Evolutionary conservation across 345 rosid genomes (phyloP).

Genomic region (Mangifera indica): DNA sequence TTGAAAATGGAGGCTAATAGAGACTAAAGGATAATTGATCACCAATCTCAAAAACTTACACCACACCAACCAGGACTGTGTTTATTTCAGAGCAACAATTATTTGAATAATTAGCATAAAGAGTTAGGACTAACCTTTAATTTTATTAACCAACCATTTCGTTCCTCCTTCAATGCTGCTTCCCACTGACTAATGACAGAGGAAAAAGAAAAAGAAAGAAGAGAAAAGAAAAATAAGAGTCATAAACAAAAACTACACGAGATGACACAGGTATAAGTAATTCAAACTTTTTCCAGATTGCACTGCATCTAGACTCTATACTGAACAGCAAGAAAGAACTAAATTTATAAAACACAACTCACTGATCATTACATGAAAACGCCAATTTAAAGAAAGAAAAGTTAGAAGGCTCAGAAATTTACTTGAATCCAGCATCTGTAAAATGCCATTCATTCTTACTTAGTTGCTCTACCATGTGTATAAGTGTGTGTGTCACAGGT

Average conservation of each 20-base stretch:
- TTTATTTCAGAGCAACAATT: slow-evolving; percentile 1
- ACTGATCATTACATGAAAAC: background rate
- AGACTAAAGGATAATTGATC: too few species aligned
- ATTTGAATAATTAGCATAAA: background rate
- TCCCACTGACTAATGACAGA: slow-evolving; percentile 56
- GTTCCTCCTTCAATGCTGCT: slow-evolving; percentile 89
- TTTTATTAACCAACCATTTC: slow-evolving; percentile 87
- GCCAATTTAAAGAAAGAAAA: background rate
- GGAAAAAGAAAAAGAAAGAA: background rate
- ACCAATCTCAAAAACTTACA: background rate
- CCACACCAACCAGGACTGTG: background rate
- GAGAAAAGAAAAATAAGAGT: too few species aligned
- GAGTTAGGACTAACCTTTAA: slow-evolving; percentile 63
- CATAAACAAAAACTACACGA: too few species aligned
- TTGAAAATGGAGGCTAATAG: too few species aligned
- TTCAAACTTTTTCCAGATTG: background rate
- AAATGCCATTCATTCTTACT: background rate
- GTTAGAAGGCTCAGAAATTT: background rate
- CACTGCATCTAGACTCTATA: background rate
- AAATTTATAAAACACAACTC: background rate
- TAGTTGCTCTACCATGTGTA: background rate
- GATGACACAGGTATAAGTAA: background rate
- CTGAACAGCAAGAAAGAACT: too few species aligned
- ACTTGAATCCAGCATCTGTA: background rate
- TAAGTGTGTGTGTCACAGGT: background rate